Evolutionary conservation across 139 green algal genomes (phyloP), one percentile per base, ranked within the genome.

Genomic region (Chlorella sp.): DNA sequence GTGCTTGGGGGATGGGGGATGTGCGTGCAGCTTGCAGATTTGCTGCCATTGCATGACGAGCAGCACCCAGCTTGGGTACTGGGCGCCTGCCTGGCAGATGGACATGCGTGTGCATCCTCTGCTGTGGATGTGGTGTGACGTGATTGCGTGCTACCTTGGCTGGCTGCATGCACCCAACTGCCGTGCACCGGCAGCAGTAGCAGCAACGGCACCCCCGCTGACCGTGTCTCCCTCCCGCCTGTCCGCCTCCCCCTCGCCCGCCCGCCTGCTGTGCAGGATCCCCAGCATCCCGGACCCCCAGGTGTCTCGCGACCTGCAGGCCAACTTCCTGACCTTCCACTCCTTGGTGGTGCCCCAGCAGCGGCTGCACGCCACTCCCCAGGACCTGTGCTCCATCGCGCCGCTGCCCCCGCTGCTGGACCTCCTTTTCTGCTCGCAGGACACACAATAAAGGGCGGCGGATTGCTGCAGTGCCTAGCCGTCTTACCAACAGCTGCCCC

Each of bases 301-400:
- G 4, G 57, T 30, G 5, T 89, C 85, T 19, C 83, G 89, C 22
- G 89, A 91, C 15, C 86, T 93, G 26, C 39, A 81, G 26, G 90
- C 87, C 73, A 79, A 66, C 73, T 89, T 93, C 71, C 87, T 93
- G 18, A 93, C 90, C 39, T 93, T 91, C 82, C 90, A 93, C 83
- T 86, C 81, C 73, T 48, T 93, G 64, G n/a, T 61, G n/a, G 68
- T 87, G 85, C 84, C 89, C 1, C 22, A 30, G 37, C 83, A 36
- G 64, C 64, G 64, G 28, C 69, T 79, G 83, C 32, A 53, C 85
- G 71, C n/a, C 42, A 32, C 69, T 2, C 40, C 85, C 0, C 36
- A 42, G 24, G 85, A 88, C 83, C 40, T 80, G 37, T 88, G 83
- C 83, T 79, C 36, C 71, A 42, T 71, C 40, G 85, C 85, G 42